Evolutionary conservation across 306 rosid species (phyloP).

Genomic region (Adenanthera pavonina): DNA sequence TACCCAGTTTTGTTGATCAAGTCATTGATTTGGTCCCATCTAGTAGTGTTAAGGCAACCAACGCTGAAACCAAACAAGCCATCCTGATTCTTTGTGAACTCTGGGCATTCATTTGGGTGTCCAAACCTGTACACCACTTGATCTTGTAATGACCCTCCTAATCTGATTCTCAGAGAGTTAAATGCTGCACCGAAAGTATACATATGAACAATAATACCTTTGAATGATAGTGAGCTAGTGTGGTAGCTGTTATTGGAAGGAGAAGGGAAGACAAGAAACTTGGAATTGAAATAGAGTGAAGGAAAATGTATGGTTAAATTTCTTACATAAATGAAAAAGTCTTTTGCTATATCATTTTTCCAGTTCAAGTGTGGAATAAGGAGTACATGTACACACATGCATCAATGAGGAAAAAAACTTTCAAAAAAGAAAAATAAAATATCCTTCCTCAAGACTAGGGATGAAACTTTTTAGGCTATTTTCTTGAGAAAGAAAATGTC

Average conservation of each 20-base stretch:
- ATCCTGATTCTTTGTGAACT: slow-evolving; percentile 15
- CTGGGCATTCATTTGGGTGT: slow-evolving; percentile 29
- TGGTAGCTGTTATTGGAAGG: neutral
- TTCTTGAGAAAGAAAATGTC: neutral
- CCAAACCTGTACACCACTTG: slow-evolving; percentile 59
- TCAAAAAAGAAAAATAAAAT: too few species aligned
- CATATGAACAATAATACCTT: neutral
- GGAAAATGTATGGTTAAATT: too few species aligned
- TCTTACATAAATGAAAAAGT: too few species aligned
- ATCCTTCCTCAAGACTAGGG: too few species aligned
- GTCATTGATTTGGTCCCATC: slow-evolving; percentile 59
- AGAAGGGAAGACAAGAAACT: neutral
- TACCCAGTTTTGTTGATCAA: slow-evolving; percentile 50
- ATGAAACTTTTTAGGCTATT: neutral
- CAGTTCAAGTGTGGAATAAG: too few species aligned
- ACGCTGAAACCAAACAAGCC: slow-evolving; percentile 61
- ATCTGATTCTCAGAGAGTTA: slow-evolving; percentile 58
- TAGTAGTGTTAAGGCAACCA: slow-evolving; percentile 51
- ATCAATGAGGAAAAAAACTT: too few species aligned
- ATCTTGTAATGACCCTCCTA: slow-evolving; percentile 83
- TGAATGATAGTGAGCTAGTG: neutral
- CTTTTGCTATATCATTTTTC: too few species aligned
- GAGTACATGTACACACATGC: too few species aligned
- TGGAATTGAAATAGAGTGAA: neutral
- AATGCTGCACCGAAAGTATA: slow-evolving; percentile 43